Conservation (phyloP, 345 rosid genomes). For the Erucastrum elatum region DNA sequence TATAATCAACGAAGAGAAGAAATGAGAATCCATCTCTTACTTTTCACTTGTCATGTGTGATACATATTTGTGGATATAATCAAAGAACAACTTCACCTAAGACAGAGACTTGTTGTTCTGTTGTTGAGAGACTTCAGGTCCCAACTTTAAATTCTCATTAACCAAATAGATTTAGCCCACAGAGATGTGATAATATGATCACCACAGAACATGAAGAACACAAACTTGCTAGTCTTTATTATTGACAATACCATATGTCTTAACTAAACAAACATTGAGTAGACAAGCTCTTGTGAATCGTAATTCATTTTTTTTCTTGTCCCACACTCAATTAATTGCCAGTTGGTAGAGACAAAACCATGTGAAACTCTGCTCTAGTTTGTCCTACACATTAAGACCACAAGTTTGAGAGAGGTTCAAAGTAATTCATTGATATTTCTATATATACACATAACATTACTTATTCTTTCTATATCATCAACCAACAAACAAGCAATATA, state of each 20-base stretch:
- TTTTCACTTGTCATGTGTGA: neutral
- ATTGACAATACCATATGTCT: neutral
- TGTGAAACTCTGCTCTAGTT: neutral
- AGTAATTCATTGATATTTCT: slow-evolving; percentile 1
- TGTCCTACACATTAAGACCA: slow-evolving; percentile 4
- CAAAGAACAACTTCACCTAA: neutral
- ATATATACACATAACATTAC: neutral
- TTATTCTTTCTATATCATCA: slow-evolving; percentile 11
- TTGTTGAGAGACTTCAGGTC: slow-evolving; percentile 24
- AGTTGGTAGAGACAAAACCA: slow-evolving; percentile 4
- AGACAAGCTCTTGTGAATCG: neutral
- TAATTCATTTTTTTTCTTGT: neutral
- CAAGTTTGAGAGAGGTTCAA: slow-evolving; percentile 3
- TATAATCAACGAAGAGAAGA: neutral
- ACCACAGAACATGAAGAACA: slow-evolving; percentile 25
- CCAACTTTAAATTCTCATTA: slow-evolving; percentile 2
- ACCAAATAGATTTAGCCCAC: neutral
- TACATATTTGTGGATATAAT: neutral
- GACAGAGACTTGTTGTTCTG: slow-evolving; percentile 19
- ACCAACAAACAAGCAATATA: neutral
- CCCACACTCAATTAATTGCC: neutral
- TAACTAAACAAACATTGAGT: neutral
- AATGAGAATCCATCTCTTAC: neutral
- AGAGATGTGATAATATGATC: neutral
- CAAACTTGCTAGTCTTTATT: neutral